Conservation (phyloP, 2,329 filamentous ascomycete genomes). For the Gnomoniopsis smithogilvyi region DNA sequence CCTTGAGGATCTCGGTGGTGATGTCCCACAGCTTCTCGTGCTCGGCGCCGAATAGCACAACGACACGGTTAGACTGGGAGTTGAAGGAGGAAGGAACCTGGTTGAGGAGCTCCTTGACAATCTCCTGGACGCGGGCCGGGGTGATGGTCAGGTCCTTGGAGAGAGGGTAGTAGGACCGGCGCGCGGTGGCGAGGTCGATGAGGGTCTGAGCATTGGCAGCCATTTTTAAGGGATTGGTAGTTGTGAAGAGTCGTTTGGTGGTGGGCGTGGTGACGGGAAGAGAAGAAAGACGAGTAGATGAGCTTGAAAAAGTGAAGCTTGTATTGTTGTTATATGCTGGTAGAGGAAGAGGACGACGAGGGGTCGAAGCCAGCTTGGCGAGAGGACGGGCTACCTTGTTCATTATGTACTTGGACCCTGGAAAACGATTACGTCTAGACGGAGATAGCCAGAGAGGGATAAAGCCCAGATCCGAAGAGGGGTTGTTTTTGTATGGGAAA, state of each 20-base stretch:
- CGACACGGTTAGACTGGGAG: conserved; percentile 74
- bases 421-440: background rate
- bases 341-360: background rate
- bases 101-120: conserved; percentile 61
- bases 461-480: background rate
- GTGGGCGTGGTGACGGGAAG: conserved; percentile 13
- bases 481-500: background rate
- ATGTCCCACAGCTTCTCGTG: conserved; percentile 88
- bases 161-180: conserved; percentile 68
- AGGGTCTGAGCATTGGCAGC: conserved; percentile 46
- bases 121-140: conserved; percentile 58
- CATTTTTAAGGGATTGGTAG: conserved; percentile 37
- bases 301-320: background rate
- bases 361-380: conserved; percentile 3
- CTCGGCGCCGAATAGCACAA: conserved; percentile 76
- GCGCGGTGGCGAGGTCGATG: conserved; percentile 62
- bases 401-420: conserved; percentile 1
- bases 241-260: conserved; percentile 21
- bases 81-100: conserved; percentile 83
- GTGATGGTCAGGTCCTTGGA: conserved; percentile 60
- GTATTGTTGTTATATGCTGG: background rate
- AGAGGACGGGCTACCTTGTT: conserved; percentile 12
- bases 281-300: conserved; percentile 2
- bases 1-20: conserved; percentile 60
- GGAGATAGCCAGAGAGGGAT: background rate